Conservation (phyloP, 2,329 filamentous ascomycete species). For the Epichloe gansuensis region DNA sequence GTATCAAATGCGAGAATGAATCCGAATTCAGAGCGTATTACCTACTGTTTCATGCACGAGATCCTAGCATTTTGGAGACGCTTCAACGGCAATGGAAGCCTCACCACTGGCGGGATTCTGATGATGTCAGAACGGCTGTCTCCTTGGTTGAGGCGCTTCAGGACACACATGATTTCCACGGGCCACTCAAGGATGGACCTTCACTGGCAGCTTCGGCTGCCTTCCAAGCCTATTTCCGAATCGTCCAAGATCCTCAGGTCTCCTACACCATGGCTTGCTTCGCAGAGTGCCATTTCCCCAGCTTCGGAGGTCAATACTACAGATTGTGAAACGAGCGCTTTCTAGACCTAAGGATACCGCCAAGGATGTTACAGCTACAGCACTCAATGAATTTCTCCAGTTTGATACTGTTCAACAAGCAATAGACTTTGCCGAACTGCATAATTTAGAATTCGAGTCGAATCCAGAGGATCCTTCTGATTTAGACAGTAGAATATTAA, state of each 20-base stretch:
- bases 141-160: constrained; percentile 49
- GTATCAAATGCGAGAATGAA: constrained; percentile 48
- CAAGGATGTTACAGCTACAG: constrained; percentile 46
- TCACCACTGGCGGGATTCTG: constrained; percentile 40
- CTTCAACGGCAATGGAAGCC: constrained; percentile 46
- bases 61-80: constrained; percentile 41
- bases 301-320: constrained; percentile 46
- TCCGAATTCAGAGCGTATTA: constrained; percentile 56
- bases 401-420: constrained; percentile 60
- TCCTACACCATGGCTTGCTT: constrained; percentile 62
- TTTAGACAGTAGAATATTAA: constrained; percentile 26
- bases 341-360: constrained; percentile 43
- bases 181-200: constrained; percentile 40
- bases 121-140: constrained; percentile 49
- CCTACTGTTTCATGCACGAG: constrained; percentile 47
- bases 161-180: constrained; percentile 43
- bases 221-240: constrained; percentile 45
- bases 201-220: constrained; percentile 37
- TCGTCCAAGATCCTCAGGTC: constrained; percentile 42
- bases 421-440: constrained; percentile 49
- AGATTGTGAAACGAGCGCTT: constrained; percentile 42
- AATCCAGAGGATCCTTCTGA: constrained; percentile 23
- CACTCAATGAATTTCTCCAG: constrained; percentile 44
- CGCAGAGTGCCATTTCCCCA: constrained; percentile 55
- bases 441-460: constrained; percentile 39